Evolutionary conservation across 176 grass and related monocot genomes (phyloP).

Genomic region (Rhynchospora tenuis): DNA sequence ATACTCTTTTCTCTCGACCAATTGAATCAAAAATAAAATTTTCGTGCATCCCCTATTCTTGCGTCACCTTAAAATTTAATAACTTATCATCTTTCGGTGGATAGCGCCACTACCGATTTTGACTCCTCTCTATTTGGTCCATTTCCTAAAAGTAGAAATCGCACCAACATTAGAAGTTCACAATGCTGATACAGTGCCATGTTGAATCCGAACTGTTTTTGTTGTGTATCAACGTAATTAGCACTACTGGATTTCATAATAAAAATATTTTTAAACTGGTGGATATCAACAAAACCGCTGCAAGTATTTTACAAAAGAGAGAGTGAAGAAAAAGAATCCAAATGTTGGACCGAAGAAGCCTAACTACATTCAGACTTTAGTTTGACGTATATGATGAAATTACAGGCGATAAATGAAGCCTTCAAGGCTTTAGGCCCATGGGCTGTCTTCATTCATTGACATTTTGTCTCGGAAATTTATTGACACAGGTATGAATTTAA

Average conservation of each 20-base stretch:
- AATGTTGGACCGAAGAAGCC: background rate
- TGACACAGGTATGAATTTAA: background rate
- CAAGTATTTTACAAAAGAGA: background rate
- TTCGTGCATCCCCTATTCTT: background rate
- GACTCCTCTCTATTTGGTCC: background rate
- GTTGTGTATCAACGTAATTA: background rate
- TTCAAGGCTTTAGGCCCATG: background rate
- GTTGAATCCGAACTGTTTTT: background rate
- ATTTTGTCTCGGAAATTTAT: background rate
- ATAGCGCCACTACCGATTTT: constrained; percentile 5
- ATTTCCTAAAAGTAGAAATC: background rate
- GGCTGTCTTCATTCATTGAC: background rate
- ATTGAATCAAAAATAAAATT: background rate
- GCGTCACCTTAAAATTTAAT: background rate
- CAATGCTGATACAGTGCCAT: background rate
- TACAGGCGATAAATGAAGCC: background rate
- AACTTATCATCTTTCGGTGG: constrained; percentile 14
- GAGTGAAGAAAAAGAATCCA: background rate
- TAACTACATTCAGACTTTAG: background rate
- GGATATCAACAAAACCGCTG: too few species aligned
- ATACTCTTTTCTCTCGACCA: background rate
- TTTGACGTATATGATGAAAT: background rate
- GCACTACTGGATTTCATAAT: background rate
- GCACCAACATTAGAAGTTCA: background rate
- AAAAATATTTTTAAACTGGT: too few species aligned